phyloP scores from a whole-genome alignment of 2,329 filamentous ascomycete species.

The Aspergillus cejpii region DNA sequence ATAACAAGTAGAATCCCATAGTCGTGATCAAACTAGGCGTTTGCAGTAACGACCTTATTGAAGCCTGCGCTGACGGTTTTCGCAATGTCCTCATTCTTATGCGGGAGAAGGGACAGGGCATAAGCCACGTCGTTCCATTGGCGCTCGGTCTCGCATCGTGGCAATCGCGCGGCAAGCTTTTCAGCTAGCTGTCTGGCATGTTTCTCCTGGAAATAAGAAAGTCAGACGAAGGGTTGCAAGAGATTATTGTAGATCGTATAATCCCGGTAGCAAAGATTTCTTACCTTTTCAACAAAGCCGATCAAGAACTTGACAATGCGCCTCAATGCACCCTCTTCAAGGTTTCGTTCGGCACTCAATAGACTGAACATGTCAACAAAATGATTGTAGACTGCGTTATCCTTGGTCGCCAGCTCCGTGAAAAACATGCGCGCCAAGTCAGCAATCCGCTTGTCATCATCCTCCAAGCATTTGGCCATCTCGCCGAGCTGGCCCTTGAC shows the following conservation, averaged over 20 bases:
- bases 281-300: constrained; percentile 94
- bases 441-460: constrained; percentile 87
- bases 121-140: constrained; percentile 98
- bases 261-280: constrained; percentile 15
- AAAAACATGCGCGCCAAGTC: constrained; percentile 98
- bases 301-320: constrained; percentile 87
- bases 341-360: constrained; percentile 68
- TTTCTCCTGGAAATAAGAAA: constrained; percentile 62
- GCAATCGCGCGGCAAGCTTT: constrained; percentile 80
- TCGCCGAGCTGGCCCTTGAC: constrained; percentile 97
- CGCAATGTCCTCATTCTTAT: constrained; percentile 50
- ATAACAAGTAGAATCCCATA: constrained; percentile 13
- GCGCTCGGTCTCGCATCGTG: constrained; percentile 80
- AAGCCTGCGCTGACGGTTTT: constrained; percentile 41
- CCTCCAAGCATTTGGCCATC: constrained; percentile 98
- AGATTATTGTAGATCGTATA: not conserved
- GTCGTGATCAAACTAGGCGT: constrained; percentile 41
- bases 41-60: constrained; percentile 59
- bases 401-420: constrained; percentile 91
- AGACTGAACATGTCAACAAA: constrained; percentile 99
- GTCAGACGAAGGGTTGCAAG: not conserved
- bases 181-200: constrained; percentile 90
- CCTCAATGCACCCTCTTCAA: constrained; percentile 80
- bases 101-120: constrained; percentile 78
- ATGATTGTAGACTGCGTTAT: constrained; percentile 98